Evolutionary conservation across 2,329 filamentous ascomycete genomes (phyloP).

Genomic region (Exophiala oligosperma): DNA sequence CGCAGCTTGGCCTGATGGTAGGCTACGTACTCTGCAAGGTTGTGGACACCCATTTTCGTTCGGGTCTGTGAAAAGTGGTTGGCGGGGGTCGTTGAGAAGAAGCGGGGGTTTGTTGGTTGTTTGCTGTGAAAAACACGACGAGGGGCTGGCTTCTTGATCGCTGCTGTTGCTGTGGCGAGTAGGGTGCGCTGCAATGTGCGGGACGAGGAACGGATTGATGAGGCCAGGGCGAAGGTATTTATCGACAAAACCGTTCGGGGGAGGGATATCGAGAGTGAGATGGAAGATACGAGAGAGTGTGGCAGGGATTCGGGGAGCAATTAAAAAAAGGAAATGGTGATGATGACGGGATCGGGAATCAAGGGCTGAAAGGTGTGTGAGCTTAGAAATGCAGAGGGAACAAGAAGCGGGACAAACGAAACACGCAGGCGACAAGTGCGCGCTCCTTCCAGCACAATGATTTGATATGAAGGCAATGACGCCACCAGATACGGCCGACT

Average conservation of each 20-base stretch:
- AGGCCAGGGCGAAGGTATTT: constrained; percentile 34
- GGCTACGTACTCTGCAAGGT: constrained; percentile 36
- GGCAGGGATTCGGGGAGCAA: background rate
- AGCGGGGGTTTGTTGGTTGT: constrained; percentile 13
- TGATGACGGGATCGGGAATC: constrained; percentile 4
- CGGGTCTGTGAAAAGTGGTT: constrained; percentile 46
- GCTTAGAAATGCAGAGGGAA: constrained; percentile 15
- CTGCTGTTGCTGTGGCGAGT: constrained; percentile 6
- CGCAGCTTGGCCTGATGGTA: constrained; percentile 31
- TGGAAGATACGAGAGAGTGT: constrained; percentile 23
- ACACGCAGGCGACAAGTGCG: background rate
- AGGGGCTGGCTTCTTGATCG: constrained; percentile 11
- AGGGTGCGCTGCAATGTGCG: constrained; percentile 20
- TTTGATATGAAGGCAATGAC: too few relatives aligned
- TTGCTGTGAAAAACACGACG: background rate
- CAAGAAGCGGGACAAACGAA: background rate
- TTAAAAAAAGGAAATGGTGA: constrained; percentile 1
- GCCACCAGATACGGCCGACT: too few relatives aligned
- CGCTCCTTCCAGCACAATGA: background rate
- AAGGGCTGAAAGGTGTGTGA: background rate
- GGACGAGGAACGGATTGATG: constrained; percentile 20
- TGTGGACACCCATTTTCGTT: constrained; percentile 48
- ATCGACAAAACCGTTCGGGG: constrained; percentile 1
- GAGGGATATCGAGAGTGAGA: background rate
- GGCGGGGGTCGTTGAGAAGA: constrained; percentile 33